phyloP scores from a whole-genome alignment of 2,329 filamentous ascomycete species.

The Aureobasidium sp. region DNA sequence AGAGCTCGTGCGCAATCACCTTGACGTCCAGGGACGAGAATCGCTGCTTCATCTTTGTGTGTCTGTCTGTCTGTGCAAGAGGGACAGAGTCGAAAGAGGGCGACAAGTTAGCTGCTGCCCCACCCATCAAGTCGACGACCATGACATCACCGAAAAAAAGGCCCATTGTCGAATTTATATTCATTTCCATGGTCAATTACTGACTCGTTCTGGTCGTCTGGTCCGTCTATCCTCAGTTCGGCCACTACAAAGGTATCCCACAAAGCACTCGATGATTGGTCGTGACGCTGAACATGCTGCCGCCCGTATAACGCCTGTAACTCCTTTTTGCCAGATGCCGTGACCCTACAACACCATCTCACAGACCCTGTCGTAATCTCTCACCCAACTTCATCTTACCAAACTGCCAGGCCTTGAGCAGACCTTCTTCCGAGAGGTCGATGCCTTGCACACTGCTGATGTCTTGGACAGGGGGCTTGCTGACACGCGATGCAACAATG shows the following conservation, averaged over 20 bases:
- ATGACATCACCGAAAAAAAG: conserved; percentile 13
- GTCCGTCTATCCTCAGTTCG: not conserved
- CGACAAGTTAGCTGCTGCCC: not conserved
- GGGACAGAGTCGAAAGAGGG: not conserved
- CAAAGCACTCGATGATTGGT: not conserved
- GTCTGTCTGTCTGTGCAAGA: not conserved
- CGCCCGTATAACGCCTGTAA: conserved; percentile 6
- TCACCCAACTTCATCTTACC: conserved; percentile 87
- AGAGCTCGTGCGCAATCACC: conserved; percentile 93
- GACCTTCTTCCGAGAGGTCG: conserved; percentile 88
- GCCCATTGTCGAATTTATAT: not conserved
- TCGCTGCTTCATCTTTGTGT: conserved; percentile 59
- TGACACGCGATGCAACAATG: conserved; percentile 85
- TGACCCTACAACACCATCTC: conserved; percentile 20
- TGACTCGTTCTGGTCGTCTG: conserved; percentile 1
- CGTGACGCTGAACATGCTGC: conserved; percentile 6
- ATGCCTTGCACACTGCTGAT: conserved; percentile 82
- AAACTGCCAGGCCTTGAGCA: conserved; percentile 89
- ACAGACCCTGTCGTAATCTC: conserved; percentile 77
- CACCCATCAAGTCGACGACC: not conserved
- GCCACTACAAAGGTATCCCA: not conserved
- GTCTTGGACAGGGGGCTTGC: conserved; percentile 83
- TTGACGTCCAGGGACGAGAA: conserved; percentile 74
- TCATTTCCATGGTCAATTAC: conserved; percentile 3
- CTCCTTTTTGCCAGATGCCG: conserved; percentile 9